Evolutionary conservation across 1,284 basidiomycete species (phyloP).

Genomic region (Puccinia novopanici): DNA sequence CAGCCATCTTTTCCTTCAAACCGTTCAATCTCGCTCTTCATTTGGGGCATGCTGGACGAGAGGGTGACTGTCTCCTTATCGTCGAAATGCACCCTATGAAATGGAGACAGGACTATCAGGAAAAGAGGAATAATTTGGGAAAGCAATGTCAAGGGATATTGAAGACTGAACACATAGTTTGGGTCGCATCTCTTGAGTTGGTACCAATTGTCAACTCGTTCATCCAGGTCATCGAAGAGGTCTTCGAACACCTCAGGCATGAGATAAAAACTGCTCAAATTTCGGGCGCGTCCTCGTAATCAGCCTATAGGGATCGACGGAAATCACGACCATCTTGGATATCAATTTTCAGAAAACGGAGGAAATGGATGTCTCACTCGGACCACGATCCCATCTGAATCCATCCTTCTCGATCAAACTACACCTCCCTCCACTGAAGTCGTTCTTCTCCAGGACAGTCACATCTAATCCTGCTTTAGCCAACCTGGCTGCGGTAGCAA

Average conservation of each 20-base stretch:
- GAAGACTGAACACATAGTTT: slow-evolving; percentile 52
- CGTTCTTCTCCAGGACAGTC: slow-evolving; percentile 62
- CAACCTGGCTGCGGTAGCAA: slow-evolving; percentile 62
- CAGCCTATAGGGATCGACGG: too few relatives aligned
- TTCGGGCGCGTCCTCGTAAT: too few relatives aligned
- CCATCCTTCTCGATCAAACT: slow-evolving; percentile 63
- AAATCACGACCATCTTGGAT: background rate
- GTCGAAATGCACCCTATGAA: slow-evolving; percentile 60
- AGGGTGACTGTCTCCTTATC: slow-evolving; percentile 62
- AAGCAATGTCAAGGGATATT: background rate
- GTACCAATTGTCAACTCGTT: slow-evolving; percentile 50
- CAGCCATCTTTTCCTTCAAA: slow-evolving; percentile 63
- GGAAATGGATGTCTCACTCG: slow-evolving; percentile 21
- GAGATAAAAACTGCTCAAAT: slow-evolving; percentile 48
- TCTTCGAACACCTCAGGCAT: slow-evolving; percentile 50
- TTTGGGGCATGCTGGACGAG: slow-evolving; percentile 61
- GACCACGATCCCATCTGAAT: slow-evolving; percentile 55
- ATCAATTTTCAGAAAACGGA: background rate
- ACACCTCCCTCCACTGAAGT: slow-evolving; percentile 63
- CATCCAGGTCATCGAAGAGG: slow-evolving; percentile 48
- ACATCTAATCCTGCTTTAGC: slow-evolving; percentile 62
- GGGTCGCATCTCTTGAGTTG: slow-evolving; percentile 51
- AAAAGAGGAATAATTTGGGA: background rate
- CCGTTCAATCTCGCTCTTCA: slow-evolving; percentile 62
- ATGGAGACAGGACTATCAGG: background rate